Base-by-base conservation (phyloP, 1,284 basidiomycete species). In the Boletellus deceptivus region DNA sequence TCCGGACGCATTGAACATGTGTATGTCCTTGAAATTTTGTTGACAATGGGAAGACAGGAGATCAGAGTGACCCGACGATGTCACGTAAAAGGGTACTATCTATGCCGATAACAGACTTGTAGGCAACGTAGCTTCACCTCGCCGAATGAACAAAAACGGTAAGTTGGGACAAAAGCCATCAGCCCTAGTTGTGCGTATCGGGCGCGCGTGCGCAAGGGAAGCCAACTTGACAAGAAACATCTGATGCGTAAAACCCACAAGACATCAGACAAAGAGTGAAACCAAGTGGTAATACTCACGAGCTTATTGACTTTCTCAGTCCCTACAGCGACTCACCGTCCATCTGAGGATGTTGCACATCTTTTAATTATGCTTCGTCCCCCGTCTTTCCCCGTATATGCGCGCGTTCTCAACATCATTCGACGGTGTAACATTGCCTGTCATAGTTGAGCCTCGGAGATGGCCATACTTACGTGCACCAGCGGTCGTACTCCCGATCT, bases 281-380 rank as follows among this genome's bases (percentile, higher is more conserved):
- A 20, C 22, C 24, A 24, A 22, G 13, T 53, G 43, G n/a, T 18
- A 51, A 33, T 14, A 67, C 77, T 60, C 59, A 84, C 85, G 50
- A 77, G 59, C 46, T 76, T 74, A 8, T 69, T 65, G 2, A 73
- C 68, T 58, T 91, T 88, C 61, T n/a, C 72, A 43, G 81, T 91
- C 2, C 79, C 80, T 29, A 93, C 71, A 0, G 82, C 87, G 6
- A 87, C 70, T 83, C 88, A 92, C 25, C 84, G 70, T 18, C 82
- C 83, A 59, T 89, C 86, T 0, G 67, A 60, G 3, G 83, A 78
- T 74, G 83, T 84, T 44, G 48, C 36, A 24, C 27, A 11, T 22
- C 24, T 8, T 9, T 39, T 27, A 27, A 11, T 5, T 18, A 34
- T 25, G 10, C 41, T 13, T 34, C 36, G 25, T 52, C 29, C 43